Conservation (phyloP, 805 yeast genomes). For the Sugiyamaella smithiae region DNA sequence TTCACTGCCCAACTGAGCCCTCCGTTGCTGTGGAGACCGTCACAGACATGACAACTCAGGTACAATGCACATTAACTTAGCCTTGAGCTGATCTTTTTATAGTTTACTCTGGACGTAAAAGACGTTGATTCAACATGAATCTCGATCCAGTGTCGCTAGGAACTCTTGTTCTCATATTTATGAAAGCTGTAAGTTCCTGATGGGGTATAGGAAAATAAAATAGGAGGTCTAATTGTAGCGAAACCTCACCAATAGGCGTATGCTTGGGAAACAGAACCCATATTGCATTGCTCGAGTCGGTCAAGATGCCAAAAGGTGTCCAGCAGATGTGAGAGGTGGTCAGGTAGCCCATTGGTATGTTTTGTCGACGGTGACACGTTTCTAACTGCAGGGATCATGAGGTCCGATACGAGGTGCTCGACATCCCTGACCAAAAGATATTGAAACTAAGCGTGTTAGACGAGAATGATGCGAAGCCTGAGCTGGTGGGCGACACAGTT, state of each 20-base stretch:
- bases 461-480: slow-evolving; percentile 74
- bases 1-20: too few relatives aligned
- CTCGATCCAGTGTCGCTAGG: slow-evolving; percentile 35
- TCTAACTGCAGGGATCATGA: slow-evolving; percentile 35
- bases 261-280: slow-evolving; percentile 91
- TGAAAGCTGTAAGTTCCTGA: slow-evolving; percentile 24
- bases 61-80: too few relatives aligned
- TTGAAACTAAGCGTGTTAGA: slow-evolving; percentile 76
- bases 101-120: not conserved
- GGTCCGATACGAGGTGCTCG: slow-evolving; percentile 32
- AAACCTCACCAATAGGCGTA: slow-evolving; percentile 81
- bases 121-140: slow-evolving; percentile 5
- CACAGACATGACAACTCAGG: too few relatives aligned
- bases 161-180: slow-evolving; percentile 66
- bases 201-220: too few relatives aligned
- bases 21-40: too few relatives aligned
- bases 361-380: not conserved
- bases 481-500: slow-evolving; percentile 77
- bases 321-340: slow-evolving; percentile 80
- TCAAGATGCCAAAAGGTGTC: slow-evolving; percentile 76
- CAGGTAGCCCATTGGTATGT: slow-evolving; percentile 88
- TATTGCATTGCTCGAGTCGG: slow-evolving; percentile 81
- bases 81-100: too few relatives aligned
- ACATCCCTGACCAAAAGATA: slow-evolving; percentile 44
- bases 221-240: slow-evolving; percentile 38